These are phyloP conservation scores for Geranium incanum DNA, from an alignment of 441 rosid genomes.

Conservation along the genomic window DNA sequence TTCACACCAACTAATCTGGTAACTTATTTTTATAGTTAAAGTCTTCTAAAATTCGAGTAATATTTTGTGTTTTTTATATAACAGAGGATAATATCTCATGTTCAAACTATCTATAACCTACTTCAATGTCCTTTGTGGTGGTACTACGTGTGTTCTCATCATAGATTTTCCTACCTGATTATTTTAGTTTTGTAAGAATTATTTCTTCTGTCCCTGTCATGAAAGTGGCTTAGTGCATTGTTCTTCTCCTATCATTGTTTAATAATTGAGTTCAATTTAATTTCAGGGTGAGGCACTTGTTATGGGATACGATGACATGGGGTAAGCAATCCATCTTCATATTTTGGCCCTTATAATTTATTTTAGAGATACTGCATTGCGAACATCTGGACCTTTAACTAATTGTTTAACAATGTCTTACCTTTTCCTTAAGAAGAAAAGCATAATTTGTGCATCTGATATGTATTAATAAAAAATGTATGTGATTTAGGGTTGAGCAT, in stretches of 20 bases:
- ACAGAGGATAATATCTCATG: background rate
- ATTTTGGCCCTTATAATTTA: background rate
- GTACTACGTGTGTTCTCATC: background rate
- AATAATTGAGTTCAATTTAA: slow-evolving; percentile 25
- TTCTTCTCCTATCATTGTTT: slow-evolving; percentile 10
- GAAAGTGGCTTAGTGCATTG: background rate
- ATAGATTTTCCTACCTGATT: background rate
- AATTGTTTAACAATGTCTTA: background rate
- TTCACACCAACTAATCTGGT: slow-evolving; percentile 91
- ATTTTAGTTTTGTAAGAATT: background rate
- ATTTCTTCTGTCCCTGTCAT: background rate
- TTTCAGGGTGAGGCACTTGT: slow-evolving; percentile 96
- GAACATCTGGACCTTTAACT: background rate
- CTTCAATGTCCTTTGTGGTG: background rate
- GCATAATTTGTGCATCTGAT: background rate
- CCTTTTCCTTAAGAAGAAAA: background rate
- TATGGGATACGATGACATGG: slow-evolving; percentile 99
- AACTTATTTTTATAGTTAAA: slow-evolving; percentile 20
- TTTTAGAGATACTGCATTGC: slow-evolving; percentile 13
- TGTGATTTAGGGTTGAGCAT: background rate
- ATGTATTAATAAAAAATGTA: background rate
- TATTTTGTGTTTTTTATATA: background rate
- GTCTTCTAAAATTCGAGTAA: background rate
- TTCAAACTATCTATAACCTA: background rate
- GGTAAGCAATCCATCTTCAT: slow-evolving; percentile 45